Evolutionary conservation across 2,329 filamentous ascomycete genomes (phyloP).

Genomic region (Chrysosporium queenslandicum): DNA sequence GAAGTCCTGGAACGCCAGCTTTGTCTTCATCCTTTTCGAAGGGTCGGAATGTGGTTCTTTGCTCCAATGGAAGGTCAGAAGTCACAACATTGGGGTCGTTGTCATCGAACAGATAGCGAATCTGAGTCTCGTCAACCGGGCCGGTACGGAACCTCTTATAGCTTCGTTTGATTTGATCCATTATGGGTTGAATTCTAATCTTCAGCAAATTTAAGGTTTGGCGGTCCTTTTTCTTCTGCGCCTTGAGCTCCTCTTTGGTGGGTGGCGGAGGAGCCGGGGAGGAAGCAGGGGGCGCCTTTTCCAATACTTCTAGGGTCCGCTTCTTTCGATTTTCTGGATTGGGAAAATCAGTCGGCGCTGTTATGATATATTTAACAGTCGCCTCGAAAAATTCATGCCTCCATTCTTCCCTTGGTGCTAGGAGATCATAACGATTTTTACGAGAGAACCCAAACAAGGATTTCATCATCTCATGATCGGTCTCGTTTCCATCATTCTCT

Average conservation of each 20-base stretch:
- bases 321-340: conserved; percentile 79
- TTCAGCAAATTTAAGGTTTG: conserved; percentile 79
- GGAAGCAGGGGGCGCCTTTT: conserved; percentile 63
- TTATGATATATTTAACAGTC: conserved; percentile 66
- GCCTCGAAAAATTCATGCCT: conserved; percentile 72
- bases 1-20: conserved; percentile 64
- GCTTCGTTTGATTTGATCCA: conserved; percentile 89
- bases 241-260: conserved; percentile 70
- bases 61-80: conserved; percentile 49
- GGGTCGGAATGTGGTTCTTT: conserved; percentile 55
- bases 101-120: conserved; percentile 76
- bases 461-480: conserved; percentile 50
- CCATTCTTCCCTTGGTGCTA: conserved; percentile 50
- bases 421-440: conserved; percentile 63
- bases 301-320: conserved; percentile 66
- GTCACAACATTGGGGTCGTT: conserved; percentile 58
- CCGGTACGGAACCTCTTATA: conserved; percentile 81
- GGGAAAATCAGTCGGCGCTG: conserved; percentile 74
- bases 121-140: conserved; percentile 61
- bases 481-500: conserved; percentile 54
- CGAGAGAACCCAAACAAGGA: conserved; percentile 79
- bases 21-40: conserved; percentile 72
- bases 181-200: conserved; percentile 79
- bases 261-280: conserved; percentile 50
- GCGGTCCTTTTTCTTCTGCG: conserved; percentile 70